Percentiles rank a stretch among this genome's conserved stretches.
These are phyloP conservation scores for Lodderomyces oxycetoniae DNA, from an alignment of 1,139 yeast species.

Conservation along the genomic window DNA sequence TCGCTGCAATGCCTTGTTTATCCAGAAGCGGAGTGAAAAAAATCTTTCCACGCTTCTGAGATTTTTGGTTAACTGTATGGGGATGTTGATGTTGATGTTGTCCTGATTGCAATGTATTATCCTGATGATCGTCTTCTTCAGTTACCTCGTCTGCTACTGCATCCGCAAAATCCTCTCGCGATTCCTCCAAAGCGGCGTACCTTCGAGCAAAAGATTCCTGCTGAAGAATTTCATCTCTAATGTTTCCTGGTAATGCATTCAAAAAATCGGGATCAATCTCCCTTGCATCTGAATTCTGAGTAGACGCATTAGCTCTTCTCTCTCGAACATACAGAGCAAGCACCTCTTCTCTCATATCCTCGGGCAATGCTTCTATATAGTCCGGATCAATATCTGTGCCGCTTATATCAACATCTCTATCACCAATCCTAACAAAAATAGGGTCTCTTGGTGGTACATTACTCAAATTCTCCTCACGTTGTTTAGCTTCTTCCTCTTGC, in stretches of 20 bases:
- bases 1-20: slow-evolving; percentile 67
- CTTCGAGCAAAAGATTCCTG: slow-evolving; percentile 57
- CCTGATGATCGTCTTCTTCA: slow-evolving; percentile 25
- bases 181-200: slow-evolving; percentile 26
- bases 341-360: slow-evolving; percentile 89
- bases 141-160: slow-evolving; percentile 2
- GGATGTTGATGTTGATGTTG: neutral
- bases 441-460: slow-evolving; percentile 34
- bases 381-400: slow-evolving; percentile 93
- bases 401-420: slow-evolving; percentile 75
- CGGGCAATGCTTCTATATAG: slow-evolving; percentile 85
- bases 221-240: slow-evolving; percentile 68
- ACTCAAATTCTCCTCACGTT: slow-evolving; percentile 27
- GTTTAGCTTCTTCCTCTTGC: slow-evolving; percentile 35
- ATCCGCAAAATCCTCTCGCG: slow-evolving; percentile 22
- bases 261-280: slow-evolving; percentile 81
- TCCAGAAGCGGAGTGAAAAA: slow-evolving; percentile 70
- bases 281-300: slow-evolving; percentile 41
- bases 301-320: slow-evolving; percentile 49
- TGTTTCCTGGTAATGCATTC: slow-evolving; percentile 71
- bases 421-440: slow-evolving; percentile 70
- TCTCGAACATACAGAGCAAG: slow-evolving; percentile 83
- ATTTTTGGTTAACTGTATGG: slow-evolving; percentile 9
- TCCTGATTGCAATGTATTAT: slow-evolving; percentile 2
- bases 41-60: slow-evolving; percentile 20